A percentile compares a stretch with the other conserved stretches of the same genome.
phyloP scores from a whole-genome alignment of 257 asterid species.

The Lantana camara region DNA sequence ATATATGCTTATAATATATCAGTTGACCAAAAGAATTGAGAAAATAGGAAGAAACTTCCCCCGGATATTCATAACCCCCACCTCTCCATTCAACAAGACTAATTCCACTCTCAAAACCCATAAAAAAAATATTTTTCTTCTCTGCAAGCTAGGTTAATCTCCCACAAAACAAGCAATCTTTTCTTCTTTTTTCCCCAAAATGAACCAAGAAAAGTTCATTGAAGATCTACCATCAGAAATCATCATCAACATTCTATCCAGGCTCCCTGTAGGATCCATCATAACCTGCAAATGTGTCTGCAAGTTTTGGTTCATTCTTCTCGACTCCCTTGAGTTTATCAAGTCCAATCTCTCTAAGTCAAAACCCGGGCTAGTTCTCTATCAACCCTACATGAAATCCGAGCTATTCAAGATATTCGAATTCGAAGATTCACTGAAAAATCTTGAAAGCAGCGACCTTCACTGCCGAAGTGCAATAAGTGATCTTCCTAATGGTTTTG shows the following conservation, averaged over 20 bases:
- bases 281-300: constrained; percentile 36
- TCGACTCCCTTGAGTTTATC: constrained; percentile 25
- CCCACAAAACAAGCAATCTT: no score
- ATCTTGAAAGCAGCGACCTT: constrained; percentile 27
- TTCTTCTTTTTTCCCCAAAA: no score
- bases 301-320: constrained; percentile 30
- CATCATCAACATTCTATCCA: background rate
- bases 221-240: constrained; percentile 18
- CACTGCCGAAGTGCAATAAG: background rate
- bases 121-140: no score
- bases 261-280: background rate
- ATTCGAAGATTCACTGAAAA: constrained; percentile 18
- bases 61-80: no score
- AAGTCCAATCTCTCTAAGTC: constrained; percentile 28
- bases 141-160: no score
- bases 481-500: background rate
- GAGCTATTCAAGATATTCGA: constrained; percentile 1
- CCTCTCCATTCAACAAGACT: background rate
- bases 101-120: no score
- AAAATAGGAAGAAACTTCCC: no score
- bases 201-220: background rate
- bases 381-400: background rate
- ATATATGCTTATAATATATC: no score
- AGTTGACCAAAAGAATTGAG: no score
- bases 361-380: constrained; percentile 29